phyloP scores from a whole-genome alignment of 768 basidiomycete genomes.

The Trametes villosa region DNA sequence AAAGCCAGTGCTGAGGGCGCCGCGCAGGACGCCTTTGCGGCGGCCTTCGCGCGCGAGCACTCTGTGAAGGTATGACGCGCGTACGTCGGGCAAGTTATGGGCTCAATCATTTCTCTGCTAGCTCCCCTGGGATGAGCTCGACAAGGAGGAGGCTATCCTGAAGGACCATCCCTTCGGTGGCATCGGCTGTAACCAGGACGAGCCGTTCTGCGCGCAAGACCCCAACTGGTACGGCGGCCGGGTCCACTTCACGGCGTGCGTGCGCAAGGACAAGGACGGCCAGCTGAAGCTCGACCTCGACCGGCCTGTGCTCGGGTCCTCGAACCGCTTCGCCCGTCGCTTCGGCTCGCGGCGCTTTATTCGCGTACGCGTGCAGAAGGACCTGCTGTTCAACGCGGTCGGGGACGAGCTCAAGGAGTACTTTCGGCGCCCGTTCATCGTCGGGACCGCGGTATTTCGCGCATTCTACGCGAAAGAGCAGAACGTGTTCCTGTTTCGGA shows the following conservation, averaged over 20 bases:
- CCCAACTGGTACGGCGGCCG: constrained; percentile 65
- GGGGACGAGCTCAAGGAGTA: constrained; percentile 42
- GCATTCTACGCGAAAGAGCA: constrained; percentile 65
- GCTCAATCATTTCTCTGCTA: constrained; percentile 30
- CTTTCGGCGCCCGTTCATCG: constrained; percentile 53
- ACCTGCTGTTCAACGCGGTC: constrained; percentile 36
- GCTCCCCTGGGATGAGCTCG: constrained; percentile 68
- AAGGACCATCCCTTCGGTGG: constrained; percentile 38
- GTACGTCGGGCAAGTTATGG: no score
- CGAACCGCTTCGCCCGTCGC: constrained; percentile 58
- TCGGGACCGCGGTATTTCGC: constrained; percentile 59
- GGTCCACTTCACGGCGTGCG: constrained; percentile 53
- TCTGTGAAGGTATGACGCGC: constrained; percentile 23
- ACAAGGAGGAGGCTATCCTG: constrained; percentile 53
- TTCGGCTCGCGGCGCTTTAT: constrained; percentile 69
- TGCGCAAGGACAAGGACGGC: constrained; percentile 25
- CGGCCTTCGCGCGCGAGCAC: constrained; percentile 21
- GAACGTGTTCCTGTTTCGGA: constrained; percentile 57
- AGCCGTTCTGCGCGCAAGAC: constrained; percentile 25
- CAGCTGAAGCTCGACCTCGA: constrained; percentile 50
- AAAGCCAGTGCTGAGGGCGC: not conserved
- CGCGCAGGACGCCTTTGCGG: constrained; percentile 2
- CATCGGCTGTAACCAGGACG: constrained; percentile 44
- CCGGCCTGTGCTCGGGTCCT: constrained; percentile 54
- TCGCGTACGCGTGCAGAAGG: constrained; percentile 48